Percentiles rank a stretch among this genome's conserved stretches.
Evolutionary conservation across 305 asterid species (phyloP).

Genomic region (Caryopteris hybrid): DNA sequence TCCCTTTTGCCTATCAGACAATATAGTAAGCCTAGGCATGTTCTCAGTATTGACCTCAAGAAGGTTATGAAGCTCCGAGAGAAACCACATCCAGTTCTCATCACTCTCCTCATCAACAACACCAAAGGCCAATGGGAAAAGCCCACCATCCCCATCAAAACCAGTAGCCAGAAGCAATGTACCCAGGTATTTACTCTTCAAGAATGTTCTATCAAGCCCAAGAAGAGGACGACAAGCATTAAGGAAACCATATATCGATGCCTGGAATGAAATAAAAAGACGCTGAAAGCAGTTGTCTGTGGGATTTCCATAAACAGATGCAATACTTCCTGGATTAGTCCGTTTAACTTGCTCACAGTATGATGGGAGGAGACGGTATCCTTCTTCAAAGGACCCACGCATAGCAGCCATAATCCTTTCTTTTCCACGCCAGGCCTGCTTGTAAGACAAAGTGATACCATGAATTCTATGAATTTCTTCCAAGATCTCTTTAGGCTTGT

Average conservation of each 20-base stretch:
- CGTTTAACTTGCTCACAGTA: conserved; percentile 90
- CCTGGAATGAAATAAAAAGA: conserved; percentile 85
- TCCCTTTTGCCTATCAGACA: conserved; percentile 88
- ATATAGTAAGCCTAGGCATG: conserved; percentile 94
- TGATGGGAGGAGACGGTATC: conserved; percentile 82
- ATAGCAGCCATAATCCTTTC: conserved; percentile 93
- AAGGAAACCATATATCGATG: conserved; percentile 81
- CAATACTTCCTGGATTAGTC: conserved; percentile 91
- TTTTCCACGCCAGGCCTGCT: conserved; percentile 99
- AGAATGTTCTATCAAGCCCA: conserved; percentile 79
- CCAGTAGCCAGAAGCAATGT: conserved; percentile 92
- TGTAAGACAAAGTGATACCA: conserved; percentile 91
- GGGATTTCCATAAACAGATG: conserved; percentile 70
- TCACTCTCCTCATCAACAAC: conserved; percentile 95
- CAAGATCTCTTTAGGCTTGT: conserved; percentile 92
- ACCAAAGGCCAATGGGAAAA: conserved; percentile 92
- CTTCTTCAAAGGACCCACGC: conserved; percentile 98
- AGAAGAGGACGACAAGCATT: conserved; percentile 97
- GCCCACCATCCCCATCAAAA: conserved; percentile 92
- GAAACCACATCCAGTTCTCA: conserved; percentile 99
- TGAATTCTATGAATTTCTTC: conserved; percentile 87
- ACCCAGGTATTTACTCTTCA: conserved; percentile 90
- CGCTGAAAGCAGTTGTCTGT: conserved; percentile 81
- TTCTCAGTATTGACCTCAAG: conserved; percentile 91
- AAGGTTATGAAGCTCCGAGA: conserved; percentile 85